Evolutionary conservation across 2,329 filamentous ascomycete species (phyloP), one percentile per base, ranked within the genome.

Genomic region (Chaetomiaceae sp.): DNA sequence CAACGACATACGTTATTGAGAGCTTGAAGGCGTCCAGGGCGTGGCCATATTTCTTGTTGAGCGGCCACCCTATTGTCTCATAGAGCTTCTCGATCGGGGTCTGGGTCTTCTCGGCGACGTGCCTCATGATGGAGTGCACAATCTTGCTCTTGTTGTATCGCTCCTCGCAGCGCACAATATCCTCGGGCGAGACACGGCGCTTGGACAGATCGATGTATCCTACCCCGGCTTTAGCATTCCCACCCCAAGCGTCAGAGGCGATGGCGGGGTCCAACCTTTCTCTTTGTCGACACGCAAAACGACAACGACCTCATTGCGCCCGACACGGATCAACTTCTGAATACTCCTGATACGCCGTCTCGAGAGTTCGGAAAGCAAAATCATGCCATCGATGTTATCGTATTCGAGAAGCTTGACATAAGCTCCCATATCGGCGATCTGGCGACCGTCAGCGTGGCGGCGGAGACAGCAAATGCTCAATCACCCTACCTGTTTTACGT

Each of bases 321-420:
- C 95, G 58, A 99, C 94, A 62, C 94, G 86, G 66, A 99, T 99
- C 62, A 99, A 86, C 77, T 99, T 99, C 75, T 99, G 95, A 67
- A 99, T 99, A 81, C 85, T 90, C 78, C 94, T 81, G 68, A 99
- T 99, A 86, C 94, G 94, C 82, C 94, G 84, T 80, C 94, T 85
- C 55, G 95, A 99, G 60, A 99, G 83, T 75, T 99, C 94, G 66
- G 90, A 96, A 62, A 99, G 89, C 62, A 99, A 79, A 67, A 99
- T 99, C 95, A 99, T 99, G 83, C 94, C 94, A 71, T 99, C 95
- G 67, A 99, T 99, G 77, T 97, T 96, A 75, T 99, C 94, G 76
- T 99, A 99, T 77, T 99, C 94, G 65, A 99, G 86, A 52, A 99
- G 86, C 78, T 99, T 99, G 69, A 99, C 95, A 73, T 99, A 99